Evolutionary conservation across 768 basidiomycete species (phyloP).

Genomic region (Trametes coccinea): DNA sequence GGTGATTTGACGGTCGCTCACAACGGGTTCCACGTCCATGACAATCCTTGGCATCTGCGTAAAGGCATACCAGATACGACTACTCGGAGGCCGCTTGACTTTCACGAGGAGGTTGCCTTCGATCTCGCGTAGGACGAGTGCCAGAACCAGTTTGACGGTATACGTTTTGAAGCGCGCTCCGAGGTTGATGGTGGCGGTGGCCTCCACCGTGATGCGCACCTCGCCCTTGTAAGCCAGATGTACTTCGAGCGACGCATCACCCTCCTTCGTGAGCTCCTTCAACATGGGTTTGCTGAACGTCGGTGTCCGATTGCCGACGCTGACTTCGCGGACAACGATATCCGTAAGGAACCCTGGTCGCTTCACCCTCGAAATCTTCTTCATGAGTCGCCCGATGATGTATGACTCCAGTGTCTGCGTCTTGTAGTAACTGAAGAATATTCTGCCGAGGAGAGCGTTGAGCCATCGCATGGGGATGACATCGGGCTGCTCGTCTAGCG

Average conservation of each 20-base stretch:
- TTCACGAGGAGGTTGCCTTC: constrained; percentile 90
- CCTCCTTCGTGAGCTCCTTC: constrained; percentile 93
- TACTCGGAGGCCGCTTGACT: constrained; percentile 93
- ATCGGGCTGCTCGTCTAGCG: constrained; percentile 91
- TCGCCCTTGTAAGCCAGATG: constrained; percentile 85
- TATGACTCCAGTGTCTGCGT: constrained; percentile 80
- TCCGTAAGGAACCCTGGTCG: constrained; percentile 84
- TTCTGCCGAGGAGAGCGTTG: constrained; percentile 88
- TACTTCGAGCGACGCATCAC: constrained; percentile 88
- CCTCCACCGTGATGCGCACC: constrained; percentile 85
- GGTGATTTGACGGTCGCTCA: constrained; percentile 91
- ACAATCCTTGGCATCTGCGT: constrained; percentile 88
- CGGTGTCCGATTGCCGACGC: constrained; percentile 81
- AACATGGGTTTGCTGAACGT: constrained; percentile 97
- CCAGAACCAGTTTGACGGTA: constrained; percentile 85
- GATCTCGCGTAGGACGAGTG: constrained; percentile 83
- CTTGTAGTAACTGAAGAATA: constrained; percentile 91
- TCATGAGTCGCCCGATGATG: constrained; percentile 88
- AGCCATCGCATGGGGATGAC: constrained; percentile 98
- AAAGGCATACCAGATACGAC: constrained; percentile 95
- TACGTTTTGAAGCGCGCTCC: constrained; percentile 87
- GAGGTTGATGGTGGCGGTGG: constrained; percentile 83
- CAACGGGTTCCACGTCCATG: constrained; percentile 88
- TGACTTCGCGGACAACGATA: constrained; percentile 84
- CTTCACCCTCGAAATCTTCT: constrained; percentile 91